These are phyloP conservation scores for Nakazawaea laoshanensis DNA, from an alignment of 805 yeast genomes.

Conservation along the genomic window DNA sequence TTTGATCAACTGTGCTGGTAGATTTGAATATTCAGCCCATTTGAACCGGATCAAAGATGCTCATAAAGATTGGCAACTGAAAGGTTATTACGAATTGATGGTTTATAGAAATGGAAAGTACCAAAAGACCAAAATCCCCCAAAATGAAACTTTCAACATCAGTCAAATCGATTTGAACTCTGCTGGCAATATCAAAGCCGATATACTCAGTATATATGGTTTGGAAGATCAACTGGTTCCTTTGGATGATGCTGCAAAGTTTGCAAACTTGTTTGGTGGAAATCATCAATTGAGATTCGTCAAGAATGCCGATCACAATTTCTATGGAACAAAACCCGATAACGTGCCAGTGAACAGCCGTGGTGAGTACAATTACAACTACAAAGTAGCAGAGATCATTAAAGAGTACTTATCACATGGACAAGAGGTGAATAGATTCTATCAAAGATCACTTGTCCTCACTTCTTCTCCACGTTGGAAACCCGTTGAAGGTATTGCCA, in stretches of 20 bases:
- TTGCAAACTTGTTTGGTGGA: slow-evolving; percentile 46
- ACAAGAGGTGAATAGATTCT: slow-evolving; percentile 47
- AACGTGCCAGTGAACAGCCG: slow-evolving; percentile 35
- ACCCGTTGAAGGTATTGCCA: slow-evolving; percentile 55
- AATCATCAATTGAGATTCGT: slow-evolving; percentile 54
- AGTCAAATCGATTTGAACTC: slow-evolving; percentile 35
- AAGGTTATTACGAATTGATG: slow-evolving; percentile 30
- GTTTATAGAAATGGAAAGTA: slow-evolving; percentile 42
- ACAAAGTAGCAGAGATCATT: slow-evolving; percentile 39
- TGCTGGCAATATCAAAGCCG: not conserved
- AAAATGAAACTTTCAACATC: slow-evolving; percentile 37
- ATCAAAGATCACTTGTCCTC: slow-evolving; percentile 23
- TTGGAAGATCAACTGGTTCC: slow-evolving; percentile 60
- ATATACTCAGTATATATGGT: slow-evolving; percentile 65
- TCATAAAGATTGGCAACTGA: slow-evolving; percentile 28
- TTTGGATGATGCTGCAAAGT: slow-evolving; percentile 47
- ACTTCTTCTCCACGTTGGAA: slow-evolving; percentile 50
- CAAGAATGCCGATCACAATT: slow-evolving; percentile 75
- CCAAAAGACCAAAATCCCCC: slow-evolving; percentile 31
- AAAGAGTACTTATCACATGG: slow-evolving; percentile 32
- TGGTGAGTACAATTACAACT: slow-evolving; percentile 50
- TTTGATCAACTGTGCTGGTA: slow-evolving; percentile 64
- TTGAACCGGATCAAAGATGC: slow-evolving; percentile 25
- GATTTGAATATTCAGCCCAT: slow-evolving; percentile 49
- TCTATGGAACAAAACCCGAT: slow-evolving; percentile 44